These are phyloP conservation scores for Leptographium lundbergii DNA, from an alignment of 2,329 filamentous ascomycete species.

Conservation along the genomic window DNA sequence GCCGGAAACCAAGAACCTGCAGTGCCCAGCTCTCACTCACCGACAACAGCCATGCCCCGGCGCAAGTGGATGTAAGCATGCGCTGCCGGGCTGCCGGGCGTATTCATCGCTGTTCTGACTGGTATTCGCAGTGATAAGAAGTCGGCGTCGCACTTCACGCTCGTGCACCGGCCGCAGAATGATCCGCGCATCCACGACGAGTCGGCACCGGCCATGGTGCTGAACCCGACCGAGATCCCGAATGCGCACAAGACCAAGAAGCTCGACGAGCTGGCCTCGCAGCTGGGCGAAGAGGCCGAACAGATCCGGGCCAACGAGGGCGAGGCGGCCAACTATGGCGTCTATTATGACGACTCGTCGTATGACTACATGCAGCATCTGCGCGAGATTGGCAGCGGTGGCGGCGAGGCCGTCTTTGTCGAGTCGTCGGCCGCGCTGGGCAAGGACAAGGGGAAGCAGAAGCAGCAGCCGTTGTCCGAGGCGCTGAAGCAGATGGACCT, in stretches of 20 bases:
- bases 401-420: slow-evolving; percentile 70
- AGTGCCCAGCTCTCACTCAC: not conserved
- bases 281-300: slow-evolving; percentile 56
- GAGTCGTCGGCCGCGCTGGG: slow-evolving; percentile 51
- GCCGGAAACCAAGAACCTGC: not conserved
- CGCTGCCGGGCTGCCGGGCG: not conserved
- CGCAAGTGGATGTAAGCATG: slow-evolving; percentile 23
- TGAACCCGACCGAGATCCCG: slow-evolving; percentile 51
- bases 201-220: slow-evolving; percentile 77
- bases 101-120: slow-evolving; percentile 11
- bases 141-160: slow-evolving; percentile 79
- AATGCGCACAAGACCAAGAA: slow-evolving; percentile 46
- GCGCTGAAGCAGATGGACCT: slow-evolving; percentile 55
- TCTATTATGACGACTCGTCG: slow-evolving; percentile 88
- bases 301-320: slow-evolving; percentile 79
- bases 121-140: slow-evolving; percentile 57
- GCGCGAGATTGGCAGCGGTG: slow-evolving; percentile 67
- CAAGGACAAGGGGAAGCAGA: slow-evolving; percentile 67
- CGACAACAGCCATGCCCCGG: slow-evolving; percentile 8
- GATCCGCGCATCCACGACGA: slow-evolving; percentile 93
- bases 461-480: slow-evolving; percentile 69
- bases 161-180: slow-evolving; percentile 93
- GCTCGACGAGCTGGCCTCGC: slow-evolving; percentile 61
- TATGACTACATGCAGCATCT: slow-evolving; percentile 99
- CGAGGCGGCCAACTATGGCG: slow-evolving; percentile 84